Base-by-base conservation (phyloP, 2,329 filamentous ascomycete genomes). In the Arachnomyces sp. region DNA sequence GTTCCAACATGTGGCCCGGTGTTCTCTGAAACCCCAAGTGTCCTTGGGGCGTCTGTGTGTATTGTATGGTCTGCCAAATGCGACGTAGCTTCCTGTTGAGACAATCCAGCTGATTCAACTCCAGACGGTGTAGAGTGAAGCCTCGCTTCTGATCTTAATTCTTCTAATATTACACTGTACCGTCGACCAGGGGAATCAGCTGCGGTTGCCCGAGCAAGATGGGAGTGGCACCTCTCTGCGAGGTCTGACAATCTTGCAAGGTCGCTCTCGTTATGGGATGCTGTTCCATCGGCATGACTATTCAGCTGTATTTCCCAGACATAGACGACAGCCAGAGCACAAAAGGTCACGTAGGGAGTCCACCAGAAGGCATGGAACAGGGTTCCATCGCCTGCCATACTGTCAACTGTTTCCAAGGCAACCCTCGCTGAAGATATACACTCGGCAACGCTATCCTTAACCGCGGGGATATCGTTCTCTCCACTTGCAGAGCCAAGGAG, bases 121-220 rank as follows among this genome's bases (percentile, higher is more conserved):
- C 20, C 9, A 25, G 20, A 25, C 9, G 5, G 20, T 5, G 5
- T 9, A 5, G 20, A 5, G 20, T 25, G 20, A 25, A 25, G 20
- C 20, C 9, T 25, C 9, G 44, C 55, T 31, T 72, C 69, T 2
- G 65, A 56, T 11, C 67, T 56, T 7, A 76, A 52, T 44, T 75
- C 71, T 36, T 75, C 70, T 0, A 77, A 60, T 1, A 77, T 72
- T 6, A 75, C 59, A 33, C 64, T 67, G 45, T 76, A 77, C 3
- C 72, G 55, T 17, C 68, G 60, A 25, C 60, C 73, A 17, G 60
- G 71, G 30, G 59, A 70, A 47, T 65, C 66, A 36, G 47, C 57
- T 30, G 49, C 60, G 30, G 54, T 65, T 7, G 60, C 60, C 37
- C 56, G 51, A 2, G 58, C 56, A 1, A 76, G 64, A 43, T 70